Percentiles rank a stretch among this genome's conserved stretches.
Conservation (phyloP, 2,329 filamentous ascomycete genomes). For the Phyllosticta citribraziliensis region DNA sequence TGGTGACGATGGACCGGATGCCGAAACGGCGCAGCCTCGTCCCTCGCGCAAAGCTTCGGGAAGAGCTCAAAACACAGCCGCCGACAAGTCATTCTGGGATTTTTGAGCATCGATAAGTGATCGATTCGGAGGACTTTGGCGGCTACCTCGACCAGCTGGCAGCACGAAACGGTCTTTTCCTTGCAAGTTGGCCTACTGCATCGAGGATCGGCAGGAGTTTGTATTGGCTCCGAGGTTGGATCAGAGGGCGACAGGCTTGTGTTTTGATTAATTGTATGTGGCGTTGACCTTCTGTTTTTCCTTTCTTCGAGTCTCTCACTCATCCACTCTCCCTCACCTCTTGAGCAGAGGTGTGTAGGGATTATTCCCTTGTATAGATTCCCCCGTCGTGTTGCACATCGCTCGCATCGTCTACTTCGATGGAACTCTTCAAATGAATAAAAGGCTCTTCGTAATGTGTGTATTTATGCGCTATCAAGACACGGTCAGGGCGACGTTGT, state of each 20-base stretch:
- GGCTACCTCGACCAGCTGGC: too few species aligned
- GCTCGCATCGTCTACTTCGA: not conserved
- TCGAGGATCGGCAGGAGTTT: not conserved
- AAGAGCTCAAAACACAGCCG: constrained; percentile 5
- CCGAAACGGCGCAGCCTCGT: constrained; percentile 5
- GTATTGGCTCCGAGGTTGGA: not conserved
- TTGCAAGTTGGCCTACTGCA: not conserved
- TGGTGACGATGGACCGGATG: constrained; percentile 26
- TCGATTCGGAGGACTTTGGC: too few species aligned
- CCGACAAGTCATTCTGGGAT: constrained; percentile 21
- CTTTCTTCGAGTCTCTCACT: not conserved
- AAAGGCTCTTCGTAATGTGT: too few species aligned
- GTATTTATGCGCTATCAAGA: not conserved
- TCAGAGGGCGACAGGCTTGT: not conserved
- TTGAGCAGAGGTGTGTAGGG: not conserved
- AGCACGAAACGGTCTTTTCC: not conserved
- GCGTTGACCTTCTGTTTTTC: not conserved
- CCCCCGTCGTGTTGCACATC: not conserved
- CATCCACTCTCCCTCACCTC: not conserved
- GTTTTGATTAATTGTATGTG: not conserved
- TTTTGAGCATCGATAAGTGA: constrained; percentile 13
- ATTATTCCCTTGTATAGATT: not conserved
- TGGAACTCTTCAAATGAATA: not conserved
- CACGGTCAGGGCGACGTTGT: not conserved
- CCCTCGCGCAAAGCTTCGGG: constrained; percentile 11